Conservation (phyloP, 2,329 filamentous ascomycete genomes). For the Aspergillus cejpii region DNA sequence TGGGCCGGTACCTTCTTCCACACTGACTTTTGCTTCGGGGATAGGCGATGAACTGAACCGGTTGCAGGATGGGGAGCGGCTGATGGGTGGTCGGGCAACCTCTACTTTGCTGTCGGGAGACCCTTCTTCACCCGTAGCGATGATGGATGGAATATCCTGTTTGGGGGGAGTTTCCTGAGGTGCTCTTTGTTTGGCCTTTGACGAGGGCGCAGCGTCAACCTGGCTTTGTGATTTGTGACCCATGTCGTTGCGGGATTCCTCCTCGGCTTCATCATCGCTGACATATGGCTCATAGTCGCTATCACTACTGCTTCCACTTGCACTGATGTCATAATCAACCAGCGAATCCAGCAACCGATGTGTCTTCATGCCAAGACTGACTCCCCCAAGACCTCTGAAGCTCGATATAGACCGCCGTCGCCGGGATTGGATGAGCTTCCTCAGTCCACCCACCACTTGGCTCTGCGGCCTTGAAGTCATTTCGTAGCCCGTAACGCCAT, state of each 20-base stretch:
- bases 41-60: constrained; percentile 65
- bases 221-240: background rate
- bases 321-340: constrained; percentile 45
- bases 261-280: constrained; percentile 32
- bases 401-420: constrained; percentile 45
- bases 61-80: constrained; percentile 31
- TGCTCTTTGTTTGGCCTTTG: constrained; percentile 1
- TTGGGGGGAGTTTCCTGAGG: background rate
- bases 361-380: constrained; percentile 68
- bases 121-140: constrained; percentile 18
- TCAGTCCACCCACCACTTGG: constrained; percentile 53
- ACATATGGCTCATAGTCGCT: constrained; percentile 39
- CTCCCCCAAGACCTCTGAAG: constrained; percentile 47
- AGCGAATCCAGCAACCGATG: constrained; percentile 62
- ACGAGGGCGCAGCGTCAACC: background rate
- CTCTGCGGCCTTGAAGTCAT: constrained; percentile 39
- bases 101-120: constrained; percentile 20
- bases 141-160: constrained; percentile 22
- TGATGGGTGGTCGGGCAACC: constrained; percentile 21
- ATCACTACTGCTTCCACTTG: constrained; percentile 41
- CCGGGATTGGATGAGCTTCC: constrained; percentile 56
- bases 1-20: constrained; percentile 59
- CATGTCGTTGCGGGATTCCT: constrained; percentile 11
- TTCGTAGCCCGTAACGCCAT: constrained; percentile 49
- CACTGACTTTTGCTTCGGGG: constrained; percentile 61